phyloP scores from a whole-genome alignment of 1,284 basidiomycete genomes.

The Tilletiopsis washingtonensis region DNA sequence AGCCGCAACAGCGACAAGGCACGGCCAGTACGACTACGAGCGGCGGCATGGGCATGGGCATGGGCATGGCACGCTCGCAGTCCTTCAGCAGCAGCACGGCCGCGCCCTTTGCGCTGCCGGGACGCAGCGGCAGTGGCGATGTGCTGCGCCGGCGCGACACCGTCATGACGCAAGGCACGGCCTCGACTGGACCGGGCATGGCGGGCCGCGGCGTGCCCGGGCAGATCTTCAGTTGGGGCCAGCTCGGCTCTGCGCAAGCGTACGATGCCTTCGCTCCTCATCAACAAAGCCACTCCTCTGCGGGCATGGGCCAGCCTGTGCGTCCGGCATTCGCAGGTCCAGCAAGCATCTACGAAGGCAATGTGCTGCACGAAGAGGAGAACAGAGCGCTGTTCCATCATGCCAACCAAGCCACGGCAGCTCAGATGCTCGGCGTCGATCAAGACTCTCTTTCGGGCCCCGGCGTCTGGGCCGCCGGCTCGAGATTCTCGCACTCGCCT shows the following conservation, averaged over 20 bases:
- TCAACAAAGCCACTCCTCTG: no score
- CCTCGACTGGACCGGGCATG: slow-evolving; percentile 31
- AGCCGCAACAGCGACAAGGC: background rate
- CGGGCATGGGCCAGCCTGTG: no score
- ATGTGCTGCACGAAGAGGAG: slow-evolving; percentile 20
- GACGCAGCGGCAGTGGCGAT: background rate
- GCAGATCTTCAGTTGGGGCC: slow-evolving; percentile 30
- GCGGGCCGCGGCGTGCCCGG: slow-evolving; percentile 39
- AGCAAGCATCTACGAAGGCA: slow-evolving; percentile 29
- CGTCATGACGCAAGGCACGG: slow-evolving; percentile 31
- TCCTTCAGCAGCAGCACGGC: slow-evolving; percentile 13
- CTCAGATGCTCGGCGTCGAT: background rate
- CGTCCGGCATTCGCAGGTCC: slow-evolving; percentile 34
- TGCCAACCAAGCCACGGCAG: background rate
- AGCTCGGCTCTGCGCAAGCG: slow-evolving; percentile 26
- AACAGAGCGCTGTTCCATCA: slow-evolving; percentile 21
- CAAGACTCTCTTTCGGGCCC: background rate
- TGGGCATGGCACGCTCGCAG: slow-evolving; percentile 13
- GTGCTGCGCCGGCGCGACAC: slow-evolving; percentile 27
- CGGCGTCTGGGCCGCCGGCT: background rate
- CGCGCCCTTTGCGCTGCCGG: background rate
- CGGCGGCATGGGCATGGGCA: no score
- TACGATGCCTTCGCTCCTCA: background rate
- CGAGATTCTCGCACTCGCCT: background rate
- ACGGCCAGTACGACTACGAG: no score